Evolutionary conservation across 2,329 filamentous ascomycete species (phyloP).

Genomic region (Macrophomina tecta): DNA sequence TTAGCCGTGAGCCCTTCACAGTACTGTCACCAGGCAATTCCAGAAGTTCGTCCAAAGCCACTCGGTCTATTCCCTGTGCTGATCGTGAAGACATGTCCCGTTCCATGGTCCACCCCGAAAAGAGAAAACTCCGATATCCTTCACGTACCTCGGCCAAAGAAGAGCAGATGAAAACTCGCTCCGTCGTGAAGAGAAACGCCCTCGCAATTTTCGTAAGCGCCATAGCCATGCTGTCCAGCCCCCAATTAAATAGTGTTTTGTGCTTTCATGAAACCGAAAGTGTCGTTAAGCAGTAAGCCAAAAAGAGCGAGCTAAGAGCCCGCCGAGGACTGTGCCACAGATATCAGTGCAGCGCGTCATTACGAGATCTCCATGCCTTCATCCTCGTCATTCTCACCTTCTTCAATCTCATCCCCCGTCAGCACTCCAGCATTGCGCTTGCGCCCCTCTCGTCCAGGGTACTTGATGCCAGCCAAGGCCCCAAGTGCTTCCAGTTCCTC

Average conservation of each 20-base stretch:
- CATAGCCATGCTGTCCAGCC: conserved; percentile 11
- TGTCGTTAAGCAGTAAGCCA: background rate
- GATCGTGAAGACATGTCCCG: conserved; percentile 20
- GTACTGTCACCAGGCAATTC: background rate
- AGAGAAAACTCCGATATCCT: conserved; percentile 5
- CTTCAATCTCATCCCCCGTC: conserved; percentile 49
- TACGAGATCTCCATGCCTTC: conserved; percentile 48
- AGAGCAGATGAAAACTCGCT: background rate
- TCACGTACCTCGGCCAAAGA: conserved; percentile 8
- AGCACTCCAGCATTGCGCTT: conserved; percentile 51
- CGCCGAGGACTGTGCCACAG: background rate
- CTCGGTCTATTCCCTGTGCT: conserved; percentile 17
- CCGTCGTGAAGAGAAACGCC: background rate
- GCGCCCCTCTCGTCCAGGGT: conserved; percentile 42
- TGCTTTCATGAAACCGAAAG: conserved; percentile 11
- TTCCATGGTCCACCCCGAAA: conserved; percentile 4
- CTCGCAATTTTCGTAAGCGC: conserved; percentile 18
- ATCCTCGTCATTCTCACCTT: conserved; percentile 50
- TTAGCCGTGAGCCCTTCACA: background rate
- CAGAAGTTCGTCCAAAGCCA: background rate
- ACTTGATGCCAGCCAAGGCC: conserved; percentile 56
- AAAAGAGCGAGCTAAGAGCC: background rate
- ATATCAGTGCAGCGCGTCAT: conserved; percentile 35
- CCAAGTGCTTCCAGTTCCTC: conserved; percentile 75
- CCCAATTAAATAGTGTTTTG: conserved; percentile 9